These are phyloP conservation scores for Ligustrum vulgare DNA, from an alignment of 257 asterid genomes.

Conservation along the genomic window DNA sequence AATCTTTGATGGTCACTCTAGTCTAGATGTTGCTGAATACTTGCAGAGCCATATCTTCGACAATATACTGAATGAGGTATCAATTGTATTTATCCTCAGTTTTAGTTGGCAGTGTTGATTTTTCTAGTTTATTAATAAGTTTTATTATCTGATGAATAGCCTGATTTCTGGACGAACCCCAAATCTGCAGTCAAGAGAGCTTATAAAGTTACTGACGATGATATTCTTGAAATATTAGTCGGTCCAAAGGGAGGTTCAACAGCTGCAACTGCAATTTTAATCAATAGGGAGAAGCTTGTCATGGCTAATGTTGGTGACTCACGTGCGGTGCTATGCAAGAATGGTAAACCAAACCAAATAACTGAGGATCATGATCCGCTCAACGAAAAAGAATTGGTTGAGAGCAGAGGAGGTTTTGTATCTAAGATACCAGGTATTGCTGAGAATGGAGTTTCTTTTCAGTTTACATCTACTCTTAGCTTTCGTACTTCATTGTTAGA, in stretches of 20 bases:
- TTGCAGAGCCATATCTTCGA: slow-evolving; percentile 43
- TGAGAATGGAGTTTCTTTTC: not conserved
- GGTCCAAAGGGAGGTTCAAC: slow-evolving; percentile 54
- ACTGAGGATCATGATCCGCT: slow-evolving; percentile 48
- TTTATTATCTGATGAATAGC: slow-evolving; percentile 24
- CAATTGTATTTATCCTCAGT: not conserved
- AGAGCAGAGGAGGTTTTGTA: slow-evolving; percentile 54
- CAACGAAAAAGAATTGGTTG: slow-evolving; percentile 38
- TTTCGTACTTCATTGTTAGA: too few relatives aligned
- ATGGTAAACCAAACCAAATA: slow-evolving; percentile 33
- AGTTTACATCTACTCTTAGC: too few relatives aligned
- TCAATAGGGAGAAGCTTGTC: slow-evolving; percentile 34
- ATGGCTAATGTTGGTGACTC: slow-evolving; percentile 62
- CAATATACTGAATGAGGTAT: slow-evolving; percentile 45
- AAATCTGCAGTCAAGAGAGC: slow-evolving; percentile 35
- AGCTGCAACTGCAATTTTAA: slow-evolving; percentile 44
- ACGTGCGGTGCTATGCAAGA: slow-evolving; percentile 39
- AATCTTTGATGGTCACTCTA: slow-evolving; percentile 58
- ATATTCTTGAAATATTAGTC: slow-evolving; percentile 40
- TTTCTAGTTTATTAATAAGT: not conserved
- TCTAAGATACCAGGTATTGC: slow-evolving; percentile 31
- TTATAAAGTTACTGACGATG: slow-evolving; percentile 29
- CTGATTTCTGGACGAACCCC: slow-evolving; percentile 44
- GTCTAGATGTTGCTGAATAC: slow-evolving; percentile 45
- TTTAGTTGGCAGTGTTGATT: not conserved